phyloP scores from a whole-genome alignment of 202 grass and related monocot genomes.

The Sporobolus alterniflorus region DNA sequence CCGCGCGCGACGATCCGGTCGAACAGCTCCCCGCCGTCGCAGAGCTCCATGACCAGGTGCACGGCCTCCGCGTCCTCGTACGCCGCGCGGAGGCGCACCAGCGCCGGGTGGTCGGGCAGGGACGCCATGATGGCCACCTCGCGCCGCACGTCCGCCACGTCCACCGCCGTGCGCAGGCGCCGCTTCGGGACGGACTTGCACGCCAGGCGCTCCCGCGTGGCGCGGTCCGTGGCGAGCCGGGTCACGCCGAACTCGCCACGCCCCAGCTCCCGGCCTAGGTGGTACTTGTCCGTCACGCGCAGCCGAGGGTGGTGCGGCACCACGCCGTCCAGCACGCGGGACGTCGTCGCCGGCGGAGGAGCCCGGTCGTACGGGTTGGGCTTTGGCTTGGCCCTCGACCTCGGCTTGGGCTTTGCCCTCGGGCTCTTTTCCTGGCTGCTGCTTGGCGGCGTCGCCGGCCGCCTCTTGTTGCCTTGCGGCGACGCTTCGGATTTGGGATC shows the following conservation, averaged over 20 bases:
- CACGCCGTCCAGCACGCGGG: constrained; percentile 61
- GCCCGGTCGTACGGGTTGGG: constrained; percentile 37
- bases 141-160: constrained; percentile 75
- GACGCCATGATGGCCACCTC: constrained; percentile 86
- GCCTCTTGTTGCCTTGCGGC: not conserved
- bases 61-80: constrained; percentile 92
- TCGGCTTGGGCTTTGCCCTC: not conserved
- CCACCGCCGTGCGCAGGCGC: constrained; percentile 59
- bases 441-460: constrained; percentile 33
- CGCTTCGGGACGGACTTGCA: constrained; percentile 93
- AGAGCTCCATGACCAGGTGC: constrained; percentile 98
- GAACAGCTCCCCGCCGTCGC: constrained; percentile 95
- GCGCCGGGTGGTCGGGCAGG: constrained; percentile 73
- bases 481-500: not conserved
- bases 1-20: constrained; percentile 85
- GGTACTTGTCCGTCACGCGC: constrained; percentile 79
- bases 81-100: constrained; percentile 60
- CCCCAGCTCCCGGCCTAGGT: constrained; percentile 55
- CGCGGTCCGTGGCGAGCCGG: constrained; percentile 63
- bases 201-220: constrained; percentile 54
- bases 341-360: not conserved
- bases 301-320: constrained; percentile 63
- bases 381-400: constrained; percentile 2
- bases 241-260: constrained; percentile 81
- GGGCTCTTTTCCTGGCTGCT: constrained; percentile 23